Evolutionary conservation across 176 grass and related monocot species (phyloP).

Genomic region (Miscanthus lutarioriparius): DNA sequence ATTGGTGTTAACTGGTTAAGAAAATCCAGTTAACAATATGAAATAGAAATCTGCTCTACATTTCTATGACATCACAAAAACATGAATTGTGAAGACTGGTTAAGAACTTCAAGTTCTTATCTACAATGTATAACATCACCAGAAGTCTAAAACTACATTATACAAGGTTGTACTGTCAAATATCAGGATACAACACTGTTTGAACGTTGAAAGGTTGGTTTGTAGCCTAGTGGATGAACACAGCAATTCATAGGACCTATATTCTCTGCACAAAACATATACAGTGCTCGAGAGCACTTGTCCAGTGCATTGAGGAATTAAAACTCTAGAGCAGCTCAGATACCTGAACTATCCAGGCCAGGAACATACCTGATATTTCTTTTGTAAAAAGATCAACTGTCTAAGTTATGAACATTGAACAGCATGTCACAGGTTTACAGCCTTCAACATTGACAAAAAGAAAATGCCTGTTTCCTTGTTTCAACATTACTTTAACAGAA

Average conservation of each 20-base stretch:
- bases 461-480: background rate
- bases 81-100: background rate
- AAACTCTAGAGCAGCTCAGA: background rate
- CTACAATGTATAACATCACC: background rate
- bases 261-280: background rate
- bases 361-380: background rate
- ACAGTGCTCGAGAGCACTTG: background rate
- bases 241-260: background rate
- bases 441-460: background rate
- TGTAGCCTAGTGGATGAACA: background rate
- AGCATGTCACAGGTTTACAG: background rate
- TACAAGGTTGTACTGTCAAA: background rate
- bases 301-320: background rate
- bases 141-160: background rate
- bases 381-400: background rate
- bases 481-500: background rate
- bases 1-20: too few relatives aligned
- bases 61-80: background rate
- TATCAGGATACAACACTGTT: background rate
- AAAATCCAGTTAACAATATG: too few relatives aligned
- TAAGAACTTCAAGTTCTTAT: background rate
- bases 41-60: too few relatives aligned
- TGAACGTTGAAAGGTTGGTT: background rate
- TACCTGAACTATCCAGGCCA: background rate
- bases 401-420: background rate